Evolutionary conservation across 257 asterid genomes (phyloP), one percentile per base, ranked within the genome.

Genomic region (Nemophila menziesii): DNA sequence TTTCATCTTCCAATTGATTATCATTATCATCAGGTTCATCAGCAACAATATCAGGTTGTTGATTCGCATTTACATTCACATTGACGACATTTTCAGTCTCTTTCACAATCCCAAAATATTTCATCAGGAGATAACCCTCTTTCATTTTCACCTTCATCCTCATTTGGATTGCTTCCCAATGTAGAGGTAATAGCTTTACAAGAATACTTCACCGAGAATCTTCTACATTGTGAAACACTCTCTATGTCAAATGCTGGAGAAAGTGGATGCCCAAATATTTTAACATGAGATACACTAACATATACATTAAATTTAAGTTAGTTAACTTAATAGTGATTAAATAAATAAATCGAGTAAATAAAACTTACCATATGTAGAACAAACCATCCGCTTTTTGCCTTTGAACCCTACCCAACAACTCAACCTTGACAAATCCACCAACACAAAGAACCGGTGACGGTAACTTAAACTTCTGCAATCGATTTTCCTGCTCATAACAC

Each of bases 351-450:
- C n/a, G n/a, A 13, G 7, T 29, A 13, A 5, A 0, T 13, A 13
- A 14, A 49, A 67, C 83, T 70, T 11, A 77, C 96, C 96, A 75
- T 70, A 74, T 71, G 51, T 86, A 86, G 68, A 65, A 74, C 34
- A 76, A 51, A 45, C 69, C 69, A 60, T 86, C 92, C 42, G 57
- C 24, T 43, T 79, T 78, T 49, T 76, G 74, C 56, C 57, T 79
- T 66, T 86, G 92, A 48, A 74, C 81, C 61, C 83, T 63, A 11
- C 90, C 84, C 70, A 63, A 22, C 55, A 86, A 57, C 68, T 82
- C 94, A 44, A 86, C 66, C 77, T 64, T 84, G 65, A 86, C 43
- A 64, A 46, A 86, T 64, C 96, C 90, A 22, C 81, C 86, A 5
- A 79, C 27, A 54, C 93, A 86, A 48, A 82, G 78, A 43, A 72